These are phyloP conservation scores for Arabidopsis suecica DNA, from an alignment of 345 rosid genomes.

Conservation along the genomic window DNA sequence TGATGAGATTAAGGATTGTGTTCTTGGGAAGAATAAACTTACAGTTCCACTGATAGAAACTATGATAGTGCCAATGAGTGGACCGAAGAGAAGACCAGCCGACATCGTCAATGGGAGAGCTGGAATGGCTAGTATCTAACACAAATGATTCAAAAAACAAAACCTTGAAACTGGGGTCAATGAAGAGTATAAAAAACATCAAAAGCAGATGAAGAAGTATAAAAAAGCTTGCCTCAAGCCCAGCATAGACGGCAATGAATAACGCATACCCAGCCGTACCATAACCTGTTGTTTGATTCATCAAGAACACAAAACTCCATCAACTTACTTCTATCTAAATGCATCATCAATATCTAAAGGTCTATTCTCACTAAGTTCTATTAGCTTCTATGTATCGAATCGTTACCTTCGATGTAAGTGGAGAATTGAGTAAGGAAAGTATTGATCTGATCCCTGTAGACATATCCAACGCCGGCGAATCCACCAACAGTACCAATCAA, in stretches of 20 bases:
- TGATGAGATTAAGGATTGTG: background rate
- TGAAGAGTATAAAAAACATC: background rate
- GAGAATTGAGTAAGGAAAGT: slow-evolving; percentile 81
- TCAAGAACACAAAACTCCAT: slow-evolving; percentile 23
- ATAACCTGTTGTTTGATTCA: slow-evolving; percentile 62
- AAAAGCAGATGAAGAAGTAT: slow-evolving; percentile 11
- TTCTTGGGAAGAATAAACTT: slow-evolving; percentile 39
- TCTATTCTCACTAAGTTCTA: background rate
- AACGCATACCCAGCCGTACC: slow-evolving; percentile 96
- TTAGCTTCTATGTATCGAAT: background rate
- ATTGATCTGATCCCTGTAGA: slow-evolving; percentile 83
- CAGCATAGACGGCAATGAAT: slow-evolving; percentile 92
- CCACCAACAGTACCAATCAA: slow-evolving; percentile 91
- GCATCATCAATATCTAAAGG: background rate
- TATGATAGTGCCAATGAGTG: slow-evolving; percentile 81
- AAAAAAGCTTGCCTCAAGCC: slow-evolving; percentile 71
- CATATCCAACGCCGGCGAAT: slow-evolving; percentile 70
- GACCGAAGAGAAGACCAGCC: slow-evolving; percentile 98
- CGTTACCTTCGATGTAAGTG: slow-evolving; percentile 78
- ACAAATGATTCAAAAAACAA: slow-evolving; percentile 18
- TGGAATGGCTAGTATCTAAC: slow-evolving; percentile 89
- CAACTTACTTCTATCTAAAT: slow-evolving; percentile 20
- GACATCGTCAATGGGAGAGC: slow-evolving; percentile 97
- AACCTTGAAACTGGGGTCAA: slow-evolving; percentile 8
- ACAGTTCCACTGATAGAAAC: slow-evolving; percentile 99